phyloP scores from a whole-genome alignment of 1,284 basidiomycete species.

The Mycena sp. region DNA sequence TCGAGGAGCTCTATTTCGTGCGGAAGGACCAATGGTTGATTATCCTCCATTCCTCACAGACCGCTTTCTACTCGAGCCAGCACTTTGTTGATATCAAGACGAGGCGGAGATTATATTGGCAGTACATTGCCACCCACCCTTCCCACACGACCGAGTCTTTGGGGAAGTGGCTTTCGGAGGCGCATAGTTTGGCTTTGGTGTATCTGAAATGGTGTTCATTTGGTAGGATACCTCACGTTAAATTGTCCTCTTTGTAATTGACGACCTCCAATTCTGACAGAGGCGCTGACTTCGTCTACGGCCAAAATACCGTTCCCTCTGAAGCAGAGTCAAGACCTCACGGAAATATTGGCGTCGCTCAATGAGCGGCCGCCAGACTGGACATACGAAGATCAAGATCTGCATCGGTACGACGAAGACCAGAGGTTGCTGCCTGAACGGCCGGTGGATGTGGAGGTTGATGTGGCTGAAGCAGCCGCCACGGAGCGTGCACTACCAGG shows the following conservation, averaged over 20 bases:
- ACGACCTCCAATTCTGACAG: background rate
- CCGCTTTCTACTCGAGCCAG: background rate
- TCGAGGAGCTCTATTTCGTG: background rate
- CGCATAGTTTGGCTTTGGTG: background rate
- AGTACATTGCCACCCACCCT: conserved; percentile 1
- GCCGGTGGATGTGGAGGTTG: no score
- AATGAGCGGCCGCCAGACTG: background rate
- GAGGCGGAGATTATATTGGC: conserved; percentile 13
- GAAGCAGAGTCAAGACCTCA: conserved; percentile 10
- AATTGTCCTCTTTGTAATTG: background rate
- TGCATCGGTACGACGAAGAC: background rate
- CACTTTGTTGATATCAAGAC: background rate
- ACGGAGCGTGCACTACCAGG: background rate
- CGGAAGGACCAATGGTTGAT: background rate
- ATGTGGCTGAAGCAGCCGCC: background rate
- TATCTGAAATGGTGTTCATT: conserved; percentile 14
- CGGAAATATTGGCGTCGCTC: conserved; percentile 1
- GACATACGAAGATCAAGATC: background rate
- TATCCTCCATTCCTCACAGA: conserved; percentile 11
- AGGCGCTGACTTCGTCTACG: conserved; percentile 10
- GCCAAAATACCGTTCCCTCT: conserved; percentile 11
- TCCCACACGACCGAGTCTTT: background rate
- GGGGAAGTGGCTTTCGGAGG: conserved; percentile 5
- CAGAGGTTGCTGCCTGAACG: no score
- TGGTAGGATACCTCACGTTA: background rate